Conservation (phyloP, 2,329 filamentous ascomycete genomes). For the Trichophyton rubrum region DNA sequence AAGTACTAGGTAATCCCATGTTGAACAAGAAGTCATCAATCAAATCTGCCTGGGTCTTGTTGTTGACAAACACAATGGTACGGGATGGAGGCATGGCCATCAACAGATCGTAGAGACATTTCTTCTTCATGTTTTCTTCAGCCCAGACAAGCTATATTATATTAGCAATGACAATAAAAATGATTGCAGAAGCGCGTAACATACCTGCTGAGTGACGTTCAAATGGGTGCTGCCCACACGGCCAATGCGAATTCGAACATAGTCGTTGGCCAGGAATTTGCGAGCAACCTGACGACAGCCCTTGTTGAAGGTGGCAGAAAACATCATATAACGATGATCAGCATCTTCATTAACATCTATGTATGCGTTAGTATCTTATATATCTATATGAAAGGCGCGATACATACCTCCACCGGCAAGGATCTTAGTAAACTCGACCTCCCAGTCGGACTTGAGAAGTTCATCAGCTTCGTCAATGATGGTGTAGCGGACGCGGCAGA, state of each 20-base stretch:
- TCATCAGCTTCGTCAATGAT: slow-evolving; percentile 95
- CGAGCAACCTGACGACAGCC: slow-evolving; percentile 62
- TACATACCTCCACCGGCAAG: slow-evolving; percentile 66
- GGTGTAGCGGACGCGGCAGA: slow-evolving; percentile 38
- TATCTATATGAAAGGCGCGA: not conserved
- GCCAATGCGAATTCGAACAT: slow-evolving; percentile 73
- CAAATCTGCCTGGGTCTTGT: slow-evolving; percentile 62
- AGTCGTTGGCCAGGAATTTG: slow-evolving; percentile 58
- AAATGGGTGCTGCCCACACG: slow-evolving; percentile 69
- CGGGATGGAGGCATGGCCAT: slow-evolving; percentile 57
- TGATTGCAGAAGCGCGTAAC: slow-evolving; percentile 8
- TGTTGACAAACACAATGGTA: slow-evolving; percentile 84
- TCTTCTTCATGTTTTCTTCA: slow-evolving; percentile 53
- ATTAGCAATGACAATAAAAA: not conserved
- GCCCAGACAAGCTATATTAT: slow-evolving; percentile 47
- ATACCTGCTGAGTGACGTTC: slow-evolving; percentile 64
- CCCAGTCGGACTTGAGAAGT: slow-evolving; percentile 71
- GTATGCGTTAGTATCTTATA: not conserved
- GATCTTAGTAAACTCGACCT: slow-evolving; percentile 59
- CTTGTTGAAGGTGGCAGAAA: slow-evolving; percentile 89
- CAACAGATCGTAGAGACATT: slow-evolving; percentile 60
- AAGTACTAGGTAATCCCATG: slow-evolving; percentile 63
- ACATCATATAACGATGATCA: slow-evolving; percentile 63
- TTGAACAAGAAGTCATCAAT: slow-evolving; percentile 84
- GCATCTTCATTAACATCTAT: slow-evolving; percentile 61